Evolutionary conservation across 1,284 basidiomycete genomes (phyloP).

Genomic region (Marasmius tenuissimus): DNA sequence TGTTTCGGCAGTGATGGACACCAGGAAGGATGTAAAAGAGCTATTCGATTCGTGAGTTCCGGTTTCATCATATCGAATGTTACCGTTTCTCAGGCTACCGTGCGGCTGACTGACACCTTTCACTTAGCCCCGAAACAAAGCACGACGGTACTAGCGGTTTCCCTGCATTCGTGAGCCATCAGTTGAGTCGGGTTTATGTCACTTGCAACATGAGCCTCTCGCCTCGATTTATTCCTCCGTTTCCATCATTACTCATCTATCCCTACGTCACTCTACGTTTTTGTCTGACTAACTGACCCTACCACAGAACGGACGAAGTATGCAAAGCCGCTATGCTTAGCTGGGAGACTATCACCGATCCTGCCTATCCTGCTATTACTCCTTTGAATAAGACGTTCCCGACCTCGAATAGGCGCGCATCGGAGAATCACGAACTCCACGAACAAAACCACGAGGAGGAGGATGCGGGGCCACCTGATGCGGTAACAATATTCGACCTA

Average conservation of each 20-base stretch:
- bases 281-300: background rate
- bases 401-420: conserved; percentile 4
- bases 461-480: conserved; percentile 11
- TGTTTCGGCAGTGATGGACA: conserved; percentile 15
- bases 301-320: background rate
- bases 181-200: background rate
- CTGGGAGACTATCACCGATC: conserved; percentile 2
- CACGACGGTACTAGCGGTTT: background rate
- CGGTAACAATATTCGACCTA: conserved; percentile 6
- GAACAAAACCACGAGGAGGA: conserved; percentile 2
- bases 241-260: background rate
- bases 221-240: background rate
- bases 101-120: background rate
- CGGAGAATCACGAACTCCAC: too few species aligned
- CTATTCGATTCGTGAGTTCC: conserved; percentile 7
- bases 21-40: conserved; percentile 10
- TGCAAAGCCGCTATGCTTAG: background rate
- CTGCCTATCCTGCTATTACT: conserved; percentile 7
- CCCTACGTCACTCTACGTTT: conserved; percentile 4
- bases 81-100: background rate
- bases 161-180: background rate
- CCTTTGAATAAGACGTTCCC: conserved; percentile 14
- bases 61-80: too few species aligned
- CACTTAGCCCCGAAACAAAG: conserved; percentile 1
- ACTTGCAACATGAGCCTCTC: background rate